Conservation (phyloP, 2,329 filamentous ascomycete genomes). For the Cladosporium sp. region DNA sequence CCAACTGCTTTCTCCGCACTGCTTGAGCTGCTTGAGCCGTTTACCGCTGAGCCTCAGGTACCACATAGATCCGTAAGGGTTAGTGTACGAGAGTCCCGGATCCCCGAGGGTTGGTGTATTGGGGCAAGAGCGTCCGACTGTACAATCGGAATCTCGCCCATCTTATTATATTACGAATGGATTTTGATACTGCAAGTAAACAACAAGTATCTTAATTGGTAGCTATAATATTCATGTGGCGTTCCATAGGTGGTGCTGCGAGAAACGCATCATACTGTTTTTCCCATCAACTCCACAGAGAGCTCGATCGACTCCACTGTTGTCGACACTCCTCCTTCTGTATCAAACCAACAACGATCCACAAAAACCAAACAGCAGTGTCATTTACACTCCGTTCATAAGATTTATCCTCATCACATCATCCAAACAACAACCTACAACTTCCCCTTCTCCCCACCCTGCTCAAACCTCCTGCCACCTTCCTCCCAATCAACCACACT, state of each 20-base stretch:
- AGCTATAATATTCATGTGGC: too few relatives aligned
- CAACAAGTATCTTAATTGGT: too few relatives aligned
- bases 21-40: not conserved
- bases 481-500: conserved; percentile 76
- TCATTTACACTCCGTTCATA: not conserved
- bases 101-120: not conserved
- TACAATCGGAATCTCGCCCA: not conserved
- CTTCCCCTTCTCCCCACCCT: not conserved
- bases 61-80: not conserved
- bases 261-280: not conserved
- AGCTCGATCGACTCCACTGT: not conserved
- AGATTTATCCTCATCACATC: too few relatives aligned
- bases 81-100: not conserved
- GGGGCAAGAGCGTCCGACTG: not conserved
- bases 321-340: not conserved
- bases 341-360: not conserved
- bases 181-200: not conserved
- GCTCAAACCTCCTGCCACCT: conserved; percentile 61
- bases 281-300: not conserved
- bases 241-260: not conserved
- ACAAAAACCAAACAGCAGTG: not conserved
- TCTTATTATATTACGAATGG: not conserved
- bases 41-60: conserved; percentile 17
- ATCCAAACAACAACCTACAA: not conserved
- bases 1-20: not conserved